Evolutionary conservation across 2,329 filamentous ascomycete species (phyloP).

Genomic region (Eutypa lata): DNA sequence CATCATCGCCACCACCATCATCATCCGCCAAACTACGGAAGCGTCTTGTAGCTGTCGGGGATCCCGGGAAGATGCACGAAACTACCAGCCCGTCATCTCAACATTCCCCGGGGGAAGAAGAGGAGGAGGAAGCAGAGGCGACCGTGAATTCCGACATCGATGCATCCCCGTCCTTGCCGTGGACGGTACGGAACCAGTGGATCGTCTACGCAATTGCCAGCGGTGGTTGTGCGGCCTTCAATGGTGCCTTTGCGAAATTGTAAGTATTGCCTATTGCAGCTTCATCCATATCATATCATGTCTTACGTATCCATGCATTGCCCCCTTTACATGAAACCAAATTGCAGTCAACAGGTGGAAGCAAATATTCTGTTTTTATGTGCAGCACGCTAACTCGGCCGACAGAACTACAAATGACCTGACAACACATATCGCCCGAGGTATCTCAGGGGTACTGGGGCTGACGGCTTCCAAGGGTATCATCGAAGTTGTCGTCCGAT

Average conservation of each 20-base stretch:
- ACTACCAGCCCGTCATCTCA: no score
- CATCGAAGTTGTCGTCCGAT: slow-evolving; percentile 48
- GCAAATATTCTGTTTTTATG: no score
- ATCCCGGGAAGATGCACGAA: no score
- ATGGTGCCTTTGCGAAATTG: slow-evolving; percentile 83
- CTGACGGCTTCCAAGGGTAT: slow-evolving; percentile 37
- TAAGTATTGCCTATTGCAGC: slow-evolving; percentile 37
- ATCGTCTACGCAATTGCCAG: slow-evolving; percentile 69
- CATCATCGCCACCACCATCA: not conserved
- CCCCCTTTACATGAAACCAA: no score
- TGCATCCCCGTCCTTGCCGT: slow-evolving; percentile 17
- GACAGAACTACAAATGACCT: slow-evolving; percentile 54
- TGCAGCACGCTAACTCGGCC: no score
- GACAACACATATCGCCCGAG: slow-evolving; percentile 45
- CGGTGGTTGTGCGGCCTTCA: slow-evolving; percentile 75
- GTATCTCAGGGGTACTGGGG: slow-evolving; percentile 42
- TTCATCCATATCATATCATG: not conserved
- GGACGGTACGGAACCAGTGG: slow-evolving; percentile 46
- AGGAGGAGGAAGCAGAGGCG: slow-evolving; percentile 4
- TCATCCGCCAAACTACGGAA: not conserved
- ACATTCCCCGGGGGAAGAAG: no score
- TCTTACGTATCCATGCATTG: no score
- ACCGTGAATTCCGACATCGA: slow-evolving; percentile 3
- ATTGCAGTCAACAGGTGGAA: no score
- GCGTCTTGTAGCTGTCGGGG: not conserved